phyloP scores from a whole-genome alignment of 2,329 filamentous ascomycete genomes.

The Graphilbum sp. region DNA sequence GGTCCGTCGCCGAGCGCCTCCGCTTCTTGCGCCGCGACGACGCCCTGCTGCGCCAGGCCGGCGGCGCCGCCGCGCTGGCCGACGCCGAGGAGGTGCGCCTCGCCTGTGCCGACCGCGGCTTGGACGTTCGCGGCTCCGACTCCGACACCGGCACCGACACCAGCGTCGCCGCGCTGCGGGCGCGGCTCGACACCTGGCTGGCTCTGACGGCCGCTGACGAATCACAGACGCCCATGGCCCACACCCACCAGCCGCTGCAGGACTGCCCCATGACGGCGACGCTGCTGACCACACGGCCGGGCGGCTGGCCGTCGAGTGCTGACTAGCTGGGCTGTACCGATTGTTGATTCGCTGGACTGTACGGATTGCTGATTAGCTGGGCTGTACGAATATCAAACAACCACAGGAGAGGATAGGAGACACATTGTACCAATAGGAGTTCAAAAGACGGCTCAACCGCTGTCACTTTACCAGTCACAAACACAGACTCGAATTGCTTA shows the following conservation, averaged over 20 bases:
- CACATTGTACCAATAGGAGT: no score
- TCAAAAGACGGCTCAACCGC: no score
- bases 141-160: conserved; percentile 28
- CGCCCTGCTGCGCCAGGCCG: conserved; percentile 43
- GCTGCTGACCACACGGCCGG: conserved; percentile 7
- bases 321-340: no score
- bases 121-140: conserved; percentile 27
- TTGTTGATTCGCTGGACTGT: no score
- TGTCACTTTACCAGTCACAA: no score
- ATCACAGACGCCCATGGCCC: background rate
- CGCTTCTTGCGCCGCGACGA: conserved; percentile 58
- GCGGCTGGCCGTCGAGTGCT: conserved; percentile 8
- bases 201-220: conserved; percentile 20
- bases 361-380: no score
- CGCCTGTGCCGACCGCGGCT: conserved; percentile 55
- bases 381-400: no score
- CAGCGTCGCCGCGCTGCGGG: conserved; percentile 26
- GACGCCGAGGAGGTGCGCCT: conserved; percentile 48
- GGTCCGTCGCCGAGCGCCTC: conserved; percentile 35
- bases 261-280: conserved; percentile 3
- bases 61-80: conserved; percentile 41
- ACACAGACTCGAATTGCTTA: no score
- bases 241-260: background rate
- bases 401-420: no score
- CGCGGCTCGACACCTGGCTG: conserved; percentile 30